Conservation (phyloP, 2,329 filamentous ascomycete species). For the Meredithiella fracta region DNA sequence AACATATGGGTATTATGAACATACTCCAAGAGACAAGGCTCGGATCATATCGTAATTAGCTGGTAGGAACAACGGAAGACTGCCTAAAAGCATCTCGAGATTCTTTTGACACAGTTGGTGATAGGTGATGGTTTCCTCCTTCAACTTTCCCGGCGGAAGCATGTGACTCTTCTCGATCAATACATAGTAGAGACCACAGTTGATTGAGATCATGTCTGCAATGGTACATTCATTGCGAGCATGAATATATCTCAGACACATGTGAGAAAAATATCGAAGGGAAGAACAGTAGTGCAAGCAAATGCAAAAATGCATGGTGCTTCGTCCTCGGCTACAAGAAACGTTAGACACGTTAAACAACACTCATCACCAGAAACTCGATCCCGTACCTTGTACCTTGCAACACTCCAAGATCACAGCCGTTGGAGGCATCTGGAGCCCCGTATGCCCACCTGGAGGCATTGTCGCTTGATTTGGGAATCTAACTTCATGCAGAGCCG, state of each 20-base stretch:
- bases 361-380: too few relatives aligned
- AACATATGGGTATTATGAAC: constrained; percentile 16
- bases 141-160: constrained; percentile 3
- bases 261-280: constrained; percentile 1
- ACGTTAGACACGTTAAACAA: not conserved
- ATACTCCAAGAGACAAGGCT: constrained; percentile 41
- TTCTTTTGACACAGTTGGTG: constrained; percentile 30
- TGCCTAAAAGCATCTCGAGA: constrained; percentile 32
- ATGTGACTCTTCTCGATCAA: constrained; percentile 29
- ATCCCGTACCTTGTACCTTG: constrained; percentile 3
- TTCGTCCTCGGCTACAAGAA: not conserved
- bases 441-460: constrained; percentile 30
- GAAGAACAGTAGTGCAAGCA: not conserved
- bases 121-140: constrained; percentile 24
- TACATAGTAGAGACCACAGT: constrained; percentile 32
- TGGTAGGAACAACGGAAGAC: constrained; percentile 40
- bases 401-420: constrained; percentile 3
- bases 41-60: constrained; percentile 38
- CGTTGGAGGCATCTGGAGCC: constrained; percentile 36
- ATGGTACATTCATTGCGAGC: constrained; percentile 30
- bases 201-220: constrained; percentile 34
- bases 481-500: constrained; percentile 26
- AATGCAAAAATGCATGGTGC: constrained; percentile 2
- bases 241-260: constrained; percentile 3
- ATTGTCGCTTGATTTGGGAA: constrained; percentile 31